Evolutionary conservation across 306 rosid genomes (phyloP).

Genomic region (Lathyrus aphaca): DNA sequence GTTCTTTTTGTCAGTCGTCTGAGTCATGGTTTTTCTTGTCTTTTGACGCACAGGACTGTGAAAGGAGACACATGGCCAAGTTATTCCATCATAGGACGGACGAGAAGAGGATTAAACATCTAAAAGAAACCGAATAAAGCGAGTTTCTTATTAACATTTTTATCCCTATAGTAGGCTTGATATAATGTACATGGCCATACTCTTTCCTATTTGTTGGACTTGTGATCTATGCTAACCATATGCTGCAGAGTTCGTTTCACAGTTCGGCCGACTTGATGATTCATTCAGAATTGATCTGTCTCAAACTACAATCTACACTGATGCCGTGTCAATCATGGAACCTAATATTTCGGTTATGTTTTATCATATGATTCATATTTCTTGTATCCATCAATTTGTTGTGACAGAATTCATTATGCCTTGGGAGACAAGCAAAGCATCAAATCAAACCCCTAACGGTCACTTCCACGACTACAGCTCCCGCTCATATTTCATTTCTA

Average conservation of each 20-base stretch:
- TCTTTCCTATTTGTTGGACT: conserved; percentile 42
- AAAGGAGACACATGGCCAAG: conserved; percentile 90
- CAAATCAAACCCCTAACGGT: conserved; percentile 40
- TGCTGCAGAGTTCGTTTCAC: conserved; percentile 41
- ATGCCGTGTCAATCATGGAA: conserved; percentile 39
- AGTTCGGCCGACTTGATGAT: conserved; percentile 36
- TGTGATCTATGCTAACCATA: conserved; percentile 40
- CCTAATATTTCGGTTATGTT: conserved; percentile 43
- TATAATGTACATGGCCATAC: conserved; percentile 33
- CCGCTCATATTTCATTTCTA: conserved; percentile 37
- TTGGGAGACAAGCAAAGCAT: conserved; percentile 51
- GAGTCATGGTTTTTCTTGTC: conserved; percentile 19
- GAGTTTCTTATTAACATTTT: conserved; percentile 28
- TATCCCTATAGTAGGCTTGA: conserved; percentile 31
- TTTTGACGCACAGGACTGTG: conserved; percentile 71
- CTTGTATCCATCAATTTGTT: conserved; percentile 46
- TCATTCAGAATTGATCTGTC: conserved; percentile 31
- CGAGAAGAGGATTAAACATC: conserved; percentile 54
- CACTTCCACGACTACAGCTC: conserved; percentile 34
- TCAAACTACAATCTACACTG: conserved; percentile 32
- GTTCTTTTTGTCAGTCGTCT: no score
- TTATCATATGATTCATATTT: conserved; percentile 29
- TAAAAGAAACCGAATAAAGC: conserved; percentile 42
- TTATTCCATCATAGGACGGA: conserved; percentile 83
- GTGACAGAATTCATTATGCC: conserved; percentile 49